These are phyloP conservation scores for Coniella lustricola DNA, from an alignment of 2,329 filamentous ascomycete genomes.

Conservation along the genomic window DNA sequence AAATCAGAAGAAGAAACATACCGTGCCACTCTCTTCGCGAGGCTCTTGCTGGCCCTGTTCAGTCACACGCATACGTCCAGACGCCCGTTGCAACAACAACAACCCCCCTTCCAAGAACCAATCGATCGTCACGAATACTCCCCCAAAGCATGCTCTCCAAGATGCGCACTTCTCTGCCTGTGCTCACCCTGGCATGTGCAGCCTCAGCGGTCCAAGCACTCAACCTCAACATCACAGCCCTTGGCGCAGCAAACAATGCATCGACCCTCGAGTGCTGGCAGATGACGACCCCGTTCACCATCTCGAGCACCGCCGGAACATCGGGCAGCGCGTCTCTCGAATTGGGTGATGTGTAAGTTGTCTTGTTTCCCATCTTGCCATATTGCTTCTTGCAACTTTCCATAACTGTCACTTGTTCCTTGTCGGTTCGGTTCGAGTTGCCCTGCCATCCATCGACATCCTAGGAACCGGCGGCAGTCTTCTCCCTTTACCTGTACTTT, in stretches of 20 bases:
- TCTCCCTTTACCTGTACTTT: neutral
- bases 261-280: conserved; percentile 40
- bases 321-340: conserved; percentile 23
- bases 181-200: neutral
- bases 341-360: conserved; percentile 23
- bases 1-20: no score
- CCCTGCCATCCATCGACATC: no score
- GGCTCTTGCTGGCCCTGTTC: no score
- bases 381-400: neutral
- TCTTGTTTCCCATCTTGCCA: neutral
- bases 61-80: no score
- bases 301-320: conserved; percentile 26
- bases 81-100: no score
- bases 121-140: no score
- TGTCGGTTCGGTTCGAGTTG: no score
- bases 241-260: conserved; percentile 27
- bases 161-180: neutral
- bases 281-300: conserved; percentile 29
- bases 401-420: no score
- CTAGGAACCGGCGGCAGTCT: no score
- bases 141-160: neutral
- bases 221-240: conserved; percentile 32
- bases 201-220: conserved; percentile 4
- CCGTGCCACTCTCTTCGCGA: no score
- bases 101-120: no score